Conservation (phyloP, 192 early-diverging fungal species). For the Coemansia sp. region DNA sequence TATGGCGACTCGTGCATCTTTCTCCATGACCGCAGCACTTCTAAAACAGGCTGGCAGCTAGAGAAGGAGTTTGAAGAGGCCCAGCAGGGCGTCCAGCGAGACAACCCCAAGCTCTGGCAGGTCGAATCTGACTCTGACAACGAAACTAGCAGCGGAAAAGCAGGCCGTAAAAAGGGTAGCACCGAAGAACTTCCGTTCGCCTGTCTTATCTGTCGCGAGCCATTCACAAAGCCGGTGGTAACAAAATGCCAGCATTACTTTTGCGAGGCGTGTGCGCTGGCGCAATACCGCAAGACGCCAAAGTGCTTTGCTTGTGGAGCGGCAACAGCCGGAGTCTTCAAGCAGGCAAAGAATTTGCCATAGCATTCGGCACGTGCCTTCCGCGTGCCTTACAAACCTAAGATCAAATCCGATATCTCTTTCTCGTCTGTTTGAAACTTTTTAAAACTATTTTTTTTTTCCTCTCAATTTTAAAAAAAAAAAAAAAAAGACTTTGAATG, state of each 20-base stretch:
- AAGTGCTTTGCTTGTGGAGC: slow-evolving; percentile 92
- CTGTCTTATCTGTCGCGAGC: slow-evolving; percentile 89
- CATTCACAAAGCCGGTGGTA: slow-evolving; percentile 87
- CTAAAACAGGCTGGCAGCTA: slow-evolving; percentile 97
- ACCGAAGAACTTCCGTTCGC: slow-evolving; percentile 93
- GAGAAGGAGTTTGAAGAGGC: slow-evolving; percentile 96
- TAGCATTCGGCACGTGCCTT: slow-evolving; percentile 1
- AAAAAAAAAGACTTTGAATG: background rate
- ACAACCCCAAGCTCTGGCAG: slow-evolving; percentile 58
- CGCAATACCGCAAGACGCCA: slow-evolving; percentile 76
- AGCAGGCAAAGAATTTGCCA: slow-evolving; percentile 71
- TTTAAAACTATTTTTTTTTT: background rate
- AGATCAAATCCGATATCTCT: background rate
- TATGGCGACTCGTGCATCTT: slow-evolving; percentile 98
- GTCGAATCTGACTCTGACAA: slow-evolving; percentile 36
- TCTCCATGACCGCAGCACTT: slow-evolving; percentile 96
- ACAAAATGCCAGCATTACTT: slow-evolving; percentile 96
- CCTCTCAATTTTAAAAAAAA: background rate
- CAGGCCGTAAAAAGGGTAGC: slow-evolving; percentile 45
- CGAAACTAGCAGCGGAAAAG: slow-evolving; percentile 33
- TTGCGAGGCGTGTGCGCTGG: slow-evolving; percentile 92
- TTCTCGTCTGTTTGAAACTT: background rate
- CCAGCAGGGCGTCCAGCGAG: slow-evolving; percentile 64
- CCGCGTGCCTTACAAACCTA: background rate
- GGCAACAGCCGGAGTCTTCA: slow-evolving; percentile 85